Evolutionary conservation across 2,329 filamentous ascomycete genomes (phyloP).

Genomic region (Keithomyces neogunnii): DNA sequence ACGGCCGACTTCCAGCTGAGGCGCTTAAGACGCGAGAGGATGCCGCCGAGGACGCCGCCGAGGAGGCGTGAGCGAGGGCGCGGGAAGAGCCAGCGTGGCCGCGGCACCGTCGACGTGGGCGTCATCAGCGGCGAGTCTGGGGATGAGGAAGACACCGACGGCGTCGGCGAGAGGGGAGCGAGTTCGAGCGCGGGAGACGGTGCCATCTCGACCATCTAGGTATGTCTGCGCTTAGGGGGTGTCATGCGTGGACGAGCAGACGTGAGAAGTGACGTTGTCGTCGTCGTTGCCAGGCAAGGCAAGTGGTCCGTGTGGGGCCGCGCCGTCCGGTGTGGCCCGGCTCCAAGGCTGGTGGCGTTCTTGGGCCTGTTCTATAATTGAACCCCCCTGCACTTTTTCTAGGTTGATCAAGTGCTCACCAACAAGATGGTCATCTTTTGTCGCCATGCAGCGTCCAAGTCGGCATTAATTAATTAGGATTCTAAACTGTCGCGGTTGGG

Average conservation of each 20-base stretch:
- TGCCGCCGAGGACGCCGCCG: neutral
- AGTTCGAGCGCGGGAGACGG: slow-evolving; percentile 3
- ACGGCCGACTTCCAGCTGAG: neutral
- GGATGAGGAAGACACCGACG: neutral
- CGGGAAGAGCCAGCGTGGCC: neutral
- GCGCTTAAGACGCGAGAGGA: neutral
- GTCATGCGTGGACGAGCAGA: no score
- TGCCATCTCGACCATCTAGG: neutral
- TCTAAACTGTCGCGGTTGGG: no score
- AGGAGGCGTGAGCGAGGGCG: neutral
- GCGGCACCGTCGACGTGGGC: neutral
- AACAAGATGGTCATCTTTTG: no score
- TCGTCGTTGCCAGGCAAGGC: neutral
- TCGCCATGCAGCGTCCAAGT: no score
- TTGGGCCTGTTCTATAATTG: no score
- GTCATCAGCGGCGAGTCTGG: slow-evolving; percentile 6
- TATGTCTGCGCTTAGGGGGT: neutral
- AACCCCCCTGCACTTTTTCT: no score
- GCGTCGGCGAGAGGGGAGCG: slow-evolving; percentile 2
- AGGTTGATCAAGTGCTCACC: no score
- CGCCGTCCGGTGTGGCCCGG: no score
- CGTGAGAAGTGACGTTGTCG: neutral
- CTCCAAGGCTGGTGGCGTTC: no score
- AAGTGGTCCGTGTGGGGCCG: no score
- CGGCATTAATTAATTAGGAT: no score